phyloP scores from a whole-genome alignment of 805 yeast genomes.

The Saccharomycopsis selenospora region DNA sequence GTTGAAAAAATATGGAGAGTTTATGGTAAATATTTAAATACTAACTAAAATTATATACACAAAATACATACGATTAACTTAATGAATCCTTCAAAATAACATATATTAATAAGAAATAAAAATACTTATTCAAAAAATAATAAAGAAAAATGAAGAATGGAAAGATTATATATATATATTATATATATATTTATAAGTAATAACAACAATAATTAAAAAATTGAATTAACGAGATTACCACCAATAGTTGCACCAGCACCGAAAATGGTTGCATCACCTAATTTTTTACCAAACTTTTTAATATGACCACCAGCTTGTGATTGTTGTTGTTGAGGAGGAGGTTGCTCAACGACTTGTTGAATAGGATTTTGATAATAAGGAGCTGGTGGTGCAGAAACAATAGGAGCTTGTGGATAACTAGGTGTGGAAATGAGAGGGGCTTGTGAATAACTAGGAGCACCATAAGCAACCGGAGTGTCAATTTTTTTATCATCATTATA shows the following conservation, averaged over 20 bases:
- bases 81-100: too few relatives aligned
- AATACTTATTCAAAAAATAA: too few relatives aligned
- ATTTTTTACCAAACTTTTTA: slow-evolving; percentile 65
- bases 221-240: slow-evolving; percentile 67
- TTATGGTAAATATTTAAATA: slow-evolving; percentile 37
- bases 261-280: slow-evolving; percentile 88
- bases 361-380: slow-evolving; percentile 39
- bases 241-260: slow-evolving; percentile 98
- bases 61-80: too few relatives aligned
- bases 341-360: slow-evolving; percentile 30
- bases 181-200: too few relatives aligned
- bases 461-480: slow-evolving; percentile 19
- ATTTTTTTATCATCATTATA: neutral
- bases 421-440: slow-evolving; percentile 17
- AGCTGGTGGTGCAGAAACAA: slow-evolving; percentile 45
- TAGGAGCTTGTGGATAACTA: slow-evolving; percentile 30
- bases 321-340: slow-evolving; percentile 26
- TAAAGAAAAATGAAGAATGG: too few relatives aligned
- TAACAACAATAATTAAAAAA: slow-evolving; percentile 45
- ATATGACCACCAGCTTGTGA: slow-evolving; percentile 31
- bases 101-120: too few relatives aligned
- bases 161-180: too few relatives aligned
- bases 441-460: slow-evolving; percentile 5
- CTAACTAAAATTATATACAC: too few relatives aligned
- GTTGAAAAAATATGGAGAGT: slow-evolving; percentile 56